These are phyloP conservation scores for Kodamaea fukazawae DNA, from an alignment of 805 yeast genomes.

Conservation along the genomic window DNA sequence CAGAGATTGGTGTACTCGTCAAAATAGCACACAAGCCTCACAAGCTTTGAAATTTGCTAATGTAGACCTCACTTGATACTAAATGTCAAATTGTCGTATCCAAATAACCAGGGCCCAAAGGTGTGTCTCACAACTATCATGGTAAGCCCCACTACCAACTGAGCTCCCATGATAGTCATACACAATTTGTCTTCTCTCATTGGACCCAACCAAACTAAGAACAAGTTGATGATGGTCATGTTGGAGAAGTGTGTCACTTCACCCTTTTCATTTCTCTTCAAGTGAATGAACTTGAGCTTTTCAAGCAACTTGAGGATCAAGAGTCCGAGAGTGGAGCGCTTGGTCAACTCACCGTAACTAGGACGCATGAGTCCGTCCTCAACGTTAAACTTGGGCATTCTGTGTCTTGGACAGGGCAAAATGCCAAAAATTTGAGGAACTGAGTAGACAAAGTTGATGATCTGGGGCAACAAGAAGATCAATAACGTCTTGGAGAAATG, in stretches of 20 bases:
- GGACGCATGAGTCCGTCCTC: constrained; percentile 74
- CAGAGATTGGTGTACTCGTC: too few species aligned
- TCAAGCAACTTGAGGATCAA: constrained; percentile 47
- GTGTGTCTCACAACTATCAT: constrained; percentile 78
- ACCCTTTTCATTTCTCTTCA: constrained; percentile 19
- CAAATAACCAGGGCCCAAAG: constrained; percentile 82
- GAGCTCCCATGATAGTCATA: constrained; percentile 53
- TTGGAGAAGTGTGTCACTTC: constrained; percentile 57
- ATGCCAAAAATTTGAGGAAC: constrained; percentile 87
- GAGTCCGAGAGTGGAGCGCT: constrained; percentile 23
- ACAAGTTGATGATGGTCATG: constrained; percentile 82
- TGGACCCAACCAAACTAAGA: constrained; percentile 87
- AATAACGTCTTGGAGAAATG: constrained; percentile 93
- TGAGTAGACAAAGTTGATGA: constrained; percentile 83
- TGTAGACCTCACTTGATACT: constrained; percentile 36
- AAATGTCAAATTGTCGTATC: constrained; percentile 72
- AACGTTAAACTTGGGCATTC: constrained; percentile 76
- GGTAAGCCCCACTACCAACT: constrained; percentile 60
- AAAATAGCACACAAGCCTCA: too few species aligned
- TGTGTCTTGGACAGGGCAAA: constrained; percentile 93
- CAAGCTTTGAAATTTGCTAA: too few species aligned
- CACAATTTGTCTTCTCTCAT: constrained; percentile 80
- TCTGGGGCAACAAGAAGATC: constrained; percentile 85
- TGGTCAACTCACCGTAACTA: constrained; percentile 34
- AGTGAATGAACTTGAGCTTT: constrained; percentile 46